Evolutionary conservation across 768 basidiomycete genomes (phyloP).

Genomic region (Russula earlei): DNA sequence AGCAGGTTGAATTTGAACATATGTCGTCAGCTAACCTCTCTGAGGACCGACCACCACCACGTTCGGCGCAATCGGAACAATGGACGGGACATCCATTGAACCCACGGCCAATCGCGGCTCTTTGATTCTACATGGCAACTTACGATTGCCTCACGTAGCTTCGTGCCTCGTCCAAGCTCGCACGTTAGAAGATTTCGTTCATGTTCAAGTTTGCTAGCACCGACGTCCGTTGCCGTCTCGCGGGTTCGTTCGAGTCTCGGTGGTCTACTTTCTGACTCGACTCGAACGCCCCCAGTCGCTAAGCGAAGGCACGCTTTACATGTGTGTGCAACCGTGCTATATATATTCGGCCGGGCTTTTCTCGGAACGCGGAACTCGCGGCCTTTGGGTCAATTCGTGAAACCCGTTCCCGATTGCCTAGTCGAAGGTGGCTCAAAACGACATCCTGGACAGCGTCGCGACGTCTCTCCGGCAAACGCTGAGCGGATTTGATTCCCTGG

Average conservation of each 20-base stretch:
- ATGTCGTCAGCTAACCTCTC: not conserved
- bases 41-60: constrained; percentile 40
- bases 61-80: constrained; percentile 29
- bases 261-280: constrained; percentile 34
- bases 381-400: constrained; percentile 42
- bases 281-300: constrained; percentile 28
- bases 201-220: constrained; percentile 43
- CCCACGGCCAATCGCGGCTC: too few species aligned
- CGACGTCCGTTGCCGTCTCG: constrained; percentile 33
- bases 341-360: constrained; percentile 31
- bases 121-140: constrained; percentile 51
- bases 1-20: not conserved
- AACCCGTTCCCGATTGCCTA: constrained; percentile 43
- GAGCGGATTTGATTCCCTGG: constrained; percentile 38
- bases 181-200: constrained; percentile 39
- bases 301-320: constrained; percentile 48
- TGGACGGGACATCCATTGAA: too few species aligned
- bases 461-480: constrained; percentile 41
- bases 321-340: constrained; percentile 34
- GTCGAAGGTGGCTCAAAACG: constrained; percentile 35
- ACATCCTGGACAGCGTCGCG: constrained; percentile 33
- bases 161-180: constrained; percentile 38
- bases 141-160: constrained; percentile 39
- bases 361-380: constrained; percentile 32
- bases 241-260: constrained; percentile 44